phyloP scores from a whole-genome alignment of 208 protist genomes.

The Acanthamoeba divionensis region DNA sequence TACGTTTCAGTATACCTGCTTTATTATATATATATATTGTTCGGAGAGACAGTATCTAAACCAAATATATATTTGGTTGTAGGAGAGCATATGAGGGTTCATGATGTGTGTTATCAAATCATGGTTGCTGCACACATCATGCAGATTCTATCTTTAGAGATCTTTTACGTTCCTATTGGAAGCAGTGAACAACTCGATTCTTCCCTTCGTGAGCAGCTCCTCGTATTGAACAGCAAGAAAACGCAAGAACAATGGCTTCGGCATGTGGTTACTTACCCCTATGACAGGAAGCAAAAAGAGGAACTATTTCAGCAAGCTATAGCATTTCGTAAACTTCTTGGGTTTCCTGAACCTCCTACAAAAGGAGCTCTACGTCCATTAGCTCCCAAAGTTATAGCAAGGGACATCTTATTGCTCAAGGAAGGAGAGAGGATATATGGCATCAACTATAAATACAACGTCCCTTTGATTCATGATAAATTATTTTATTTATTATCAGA shows the following conservation, averaged over 20 bases:
- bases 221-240: not conserved
- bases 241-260: not conserved
- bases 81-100: not conserved
- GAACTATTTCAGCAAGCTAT: no score
- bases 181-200: not conserved
- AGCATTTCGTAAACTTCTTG: no score
- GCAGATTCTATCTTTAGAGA: not conserved
- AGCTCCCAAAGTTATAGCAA: no score
- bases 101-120: not conserved
- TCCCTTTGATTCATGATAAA: not conserved
- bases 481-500: not conserved
- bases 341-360: no score
- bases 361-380: no score
- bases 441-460: not conserved
- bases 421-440: not conserved
- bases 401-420: no score
- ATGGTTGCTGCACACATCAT: not conserved
- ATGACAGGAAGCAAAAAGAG: no score
- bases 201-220: not conserved
- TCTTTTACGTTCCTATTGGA: not conserved
- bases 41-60: no score
- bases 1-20: no score
- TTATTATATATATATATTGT: no score
- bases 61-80: no score
- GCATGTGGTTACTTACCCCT: not conserved